Conservation (phyloP, 305 asterid genomes). For the Striga hermonthica region DNA sequence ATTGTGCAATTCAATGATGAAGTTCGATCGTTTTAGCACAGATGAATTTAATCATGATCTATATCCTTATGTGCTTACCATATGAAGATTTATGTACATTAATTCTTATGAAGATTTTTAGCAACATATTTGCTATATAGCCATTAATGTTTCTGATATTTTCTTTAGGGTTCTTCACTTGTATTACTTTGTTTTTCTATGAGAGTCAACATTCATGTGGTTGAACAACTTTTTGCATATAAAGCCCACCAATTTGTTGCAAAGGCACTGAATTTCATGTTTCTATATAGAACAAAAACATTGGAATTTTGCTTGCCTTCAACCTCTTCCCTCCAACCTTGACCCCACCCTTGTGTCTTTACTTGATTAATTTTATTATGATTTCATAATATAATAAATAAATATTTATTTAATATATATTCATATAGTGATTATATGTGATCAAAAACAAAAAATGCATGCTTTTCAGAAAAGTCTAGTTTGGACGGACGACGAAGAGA, state of each 20-base stretch:
- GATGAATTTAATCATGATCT: too few relatives aligned
- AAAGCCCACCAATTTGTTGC: slow-evolving; percentile 32
- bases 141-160: neutral
- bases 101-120: too few relatives aligned
- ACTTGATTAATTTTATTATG: neutral
- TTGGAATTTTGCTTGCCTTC: slow-evolving; percentile 29
- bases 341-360: neutral
- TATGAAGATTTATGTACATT: too few relatives aligned
- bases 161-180: neutral
- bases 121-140: too few relatives aligned
- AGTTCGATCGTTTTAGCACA: too few relatives aligned
- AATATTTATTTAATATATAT: neutral
- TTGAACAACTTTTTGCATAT: slow-evolving; percentile 8
- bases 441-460: neutral
- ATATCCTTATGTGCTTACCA: too few relatives aligned
- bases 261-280: slow-evolving; percentile 35
- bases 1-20: too few relatives aligned
- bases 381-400: too few relatives aligned
- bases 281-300: slow-evolving; percentile 17
- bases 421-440: neutral
- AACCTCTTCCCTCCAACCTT: neutral
- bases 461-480: slow-evolving; percentile 50
- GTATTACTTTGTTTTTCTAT: neutral
- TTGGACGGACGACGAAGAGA: slow-evolving; percentile 78
- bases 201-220: slow-evolving; percentile 15